Evolutionary conservation across 2,329 filamentous ascomycete species (phyloP), one percentile per base, ranked within the genome.

Genomic region (Phoma herbarum): DNA sequence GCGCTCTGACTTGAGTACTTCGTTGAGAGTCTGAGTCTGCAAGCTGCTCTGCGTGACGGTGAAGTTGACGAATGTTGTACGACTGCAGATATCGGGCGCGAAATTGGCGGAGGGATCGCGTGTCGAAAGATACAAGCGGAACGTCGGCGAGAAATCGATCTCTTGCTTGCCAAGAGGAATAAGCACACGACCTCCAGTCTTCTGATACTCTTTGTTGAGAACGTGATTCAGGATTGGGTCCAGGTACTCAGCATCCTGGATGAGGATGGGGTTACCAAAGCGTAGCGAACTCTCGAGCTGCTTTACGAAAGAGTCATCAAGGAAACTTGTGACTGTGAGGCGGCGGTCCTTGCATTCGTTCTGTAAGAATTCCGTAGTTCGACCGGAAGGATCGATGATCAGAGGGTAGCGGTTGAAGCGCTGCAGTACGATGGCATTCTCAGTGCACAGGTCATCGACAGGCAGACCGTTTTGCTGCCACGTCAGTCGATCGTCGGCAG

Each of bases 1-100:
- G 55, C 96, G 88, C 82, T 99, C 95, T 14, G 93, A 97, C 78
- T 98, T 98, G 72, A 99, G 86, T 31, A 98, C 95, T 64, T 99
- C 93, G 68, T 97, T 97, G 67, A 99, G 87, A 1, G 95, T 97
- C 79, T 99, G 95, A 2, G 95, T 98, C 80, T 97, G 95, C 73
- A 99, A 84, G 83, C 94, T 98, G 85, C 95, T 97, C 81, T 98
- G 94, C 4, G 95, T 99, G 63, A 99, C 94, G 1, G 96, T 98
- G 70, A 99, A 99, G 80, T 99, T 99, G 85, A 99, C 95, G 79
- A 99, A 97, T 0, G 96, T 99, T 7, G 95, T 98, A 72, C 96
- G 88, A 83, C 93, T 97, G 87, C 96, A 99, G 64, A 99, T 92
- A 74, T 99, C 95, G 0, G 95, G 96, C 8, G 95, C 88, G 76